These are phyloP conservation scores for Fusarium lyarnte DNA, from an alignment of 2,329 filamentous ascomycete species.

Conservation along the genomic window DNA sequence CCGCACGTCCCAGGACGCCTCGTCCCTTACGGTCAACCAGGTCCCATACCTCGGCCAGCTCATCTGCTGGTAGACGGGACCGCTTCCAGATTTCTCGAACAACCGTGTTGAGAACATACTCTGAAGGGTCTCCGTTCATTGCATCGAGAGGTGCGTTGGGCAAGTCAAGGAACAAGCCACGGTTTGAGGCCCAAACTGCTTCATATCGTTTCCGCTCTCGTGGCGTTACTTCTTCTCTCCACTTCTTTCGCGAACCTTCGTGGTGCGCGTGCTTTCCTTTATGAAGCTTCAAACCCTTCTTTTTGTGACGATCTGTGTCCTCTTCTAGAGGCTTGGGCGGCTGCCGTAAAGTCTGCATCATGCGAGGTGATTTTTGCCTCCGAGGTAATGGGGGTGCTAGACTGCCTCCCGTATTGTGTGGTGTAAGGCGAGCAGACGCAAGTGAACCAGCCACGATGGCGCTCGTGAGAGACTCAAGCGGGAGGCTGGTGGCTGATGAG, in stretches of 20 bases:
- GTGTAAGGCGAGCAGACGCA: slow-evolving; percentile 68
- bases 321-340: slow-evolving; percentile 61
- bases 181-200: slow-evolving; percentile 85
- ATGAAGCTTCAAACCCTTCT: slow-evolving; percentile 60
- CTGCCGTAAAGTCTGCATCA: slow-evolving; percentile 74
- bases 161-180: slow-evolving; percentile 62
- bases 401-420: slow-evolving; percentile 51
- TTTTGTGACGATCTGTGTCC: slow-evolving; percentile 62
- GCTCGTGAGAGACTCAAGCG: slow-evolving; percentile 73
- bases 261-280: slow-evolving; percentile 75
- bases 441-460: slow-evolving; percentile 81
- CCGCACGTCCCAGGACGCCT: slow-evolving; percentile 70
- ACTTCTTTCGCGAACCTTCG: slow-evolving; percentile 78
- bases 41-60: slow-evolving; percentile 80
- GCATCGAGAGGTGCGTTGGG: slow-evolving; percentile 30
- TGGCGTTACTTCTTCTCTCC: slow-evolving; percentile 78
- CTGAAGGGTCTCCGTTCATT: slow-evolving; percentile 46
- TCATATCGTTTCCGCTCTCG: slow-evolving; percentile 83
- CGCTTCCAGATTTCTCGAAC: slow-evolving; percentile 80
- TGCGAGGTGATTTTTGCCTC: slow-evolving; percentile 59
- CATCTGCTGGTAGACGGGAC: slow-evolving; percentile 72
- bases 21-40: slow-evolving; percentile 69
- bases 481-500: slow-evolving; percentile 53
- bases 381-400: slow-evolving; percentile 51
- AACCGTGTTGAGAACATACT: slow-evolving; percentile 73